Evolutionary conservation across 2,329 filamentous ascomycete species (phyloP).

Genomic region (Madurella fahalii): DNA sequence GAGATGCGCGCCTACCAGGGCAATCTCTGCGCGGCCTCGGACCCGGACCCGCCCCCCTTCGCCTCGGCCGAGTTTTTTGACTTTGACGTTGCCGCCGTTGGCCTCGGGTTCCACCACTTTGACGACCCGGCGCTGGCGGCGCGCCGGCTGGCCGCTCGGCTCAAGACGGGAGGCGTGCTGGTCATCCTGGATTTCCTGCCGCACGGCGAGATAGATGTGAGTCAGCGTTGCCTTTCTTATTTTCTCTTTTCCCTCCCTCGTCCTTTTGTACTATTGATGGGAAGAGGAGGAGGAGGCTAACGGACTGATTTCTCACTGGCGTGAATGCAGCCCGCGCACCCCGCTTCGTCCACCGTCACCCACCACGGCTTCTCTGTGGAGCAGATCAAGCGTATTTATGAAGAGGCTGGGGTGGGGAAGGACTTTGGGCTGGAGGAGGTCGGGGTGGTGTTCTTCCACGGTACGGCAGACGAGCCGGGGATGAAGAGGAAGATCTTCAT

Average conservation of each 20-base stretch:
- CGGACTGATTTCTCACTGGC: too few relatives aligned
- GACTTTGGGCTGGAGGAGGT: slow-evolving; percentile 54
- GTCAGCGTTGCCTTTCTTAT: too few relatives aligned
- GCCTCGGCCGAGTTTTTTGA: slow-evolving; percentile 58
- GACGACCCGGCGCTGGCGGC: slow-evolving; percentile 59
- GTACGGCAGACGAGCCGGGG: slow-evolving; percentile 35
- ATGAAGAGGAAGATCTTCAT: slow-evolving; percentile 45
- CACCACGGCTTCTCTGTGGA: slow-evolving; percentile 63
- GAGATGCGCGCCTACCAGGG: slow-evolving; percentile 57
- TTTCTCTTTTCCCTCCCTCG: too few relatives aligned
- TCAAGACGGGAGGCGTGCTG: slow-evolving; percentile 62
- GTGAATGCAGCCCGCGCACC: slow-evolving; percentile 13
- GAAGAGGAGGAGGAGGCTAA: not conserved
- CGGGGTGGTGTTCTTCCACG: slow-evolving; percentile 20
- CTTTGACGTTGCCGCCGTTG: slow-evolving; percentile 65
- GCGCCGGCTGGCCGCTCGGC: slow-evolving; percentile 53
- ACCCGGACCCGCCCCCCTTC: slow-evolving; percentile 51
- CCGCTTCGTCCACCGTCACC: slow-evolving; percentile 48
- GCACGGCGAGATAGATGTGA: slow-evolving; percentile 38
- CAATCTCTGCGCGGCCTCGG: slow-evolving; percentile 48
- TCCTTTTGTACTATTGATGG: not conserved
- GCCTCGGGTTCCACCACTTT: slow-evolving; percentile 48
- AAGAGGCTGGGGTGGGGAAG: slow-evolving; percentile 54
- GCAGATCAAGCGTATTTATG: slow-evolving; percentile 57
- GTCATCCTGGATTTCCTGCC: slow-evolving; percentile 65